A percentile compares a stretch with the other conserved stretches of the same genome.
phyloP scores from a whole-genome alignment of 2,329 filamentous ascomycete species.

The Pseudocercospora macadamiae region DNA sequence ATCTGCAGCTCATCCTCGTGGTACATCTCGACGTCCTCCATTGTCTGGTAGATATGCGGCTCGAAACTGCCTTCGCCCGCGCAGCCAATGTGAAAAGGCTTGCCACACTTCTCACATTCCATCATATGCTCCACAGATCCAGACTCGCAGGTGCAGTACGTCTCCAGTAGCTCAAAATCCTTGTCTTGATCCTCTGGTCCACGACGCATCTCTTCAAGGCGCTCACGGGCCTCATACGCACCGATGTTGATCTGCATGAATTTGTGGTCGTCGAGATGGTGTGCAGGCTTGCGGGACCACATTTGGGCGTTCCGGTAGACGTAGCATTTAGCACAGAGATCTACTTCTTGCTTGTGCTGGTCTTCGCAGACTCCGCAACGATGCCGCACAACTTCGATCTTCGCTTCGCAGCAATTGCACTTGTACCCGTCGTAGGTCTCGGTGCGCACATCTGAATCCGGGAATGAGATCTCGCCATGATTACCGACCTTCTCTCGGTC shows the following conservation, averaged over 20 bases:
- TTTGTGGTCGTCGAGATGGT: background rate
- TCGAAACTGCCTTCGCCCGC: conserved; percentile 14
- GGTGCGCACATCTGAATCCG: too few species aligned
- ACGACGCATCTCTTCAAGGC: background rate
- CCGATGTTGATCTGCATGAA: background rate
- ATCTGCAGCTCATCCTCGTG: conserved; percentile 5
- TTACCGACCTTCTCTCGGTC: background rate
- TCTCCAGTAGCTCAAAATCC: background rate
- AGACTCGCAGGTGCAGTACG: conserved; percentile 16
- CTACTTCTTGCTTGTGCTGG: background rate
- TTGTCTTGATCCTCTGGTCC: background rate
- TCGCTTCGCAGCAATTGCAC: background rate
- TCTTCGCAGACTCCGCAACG: background rate
- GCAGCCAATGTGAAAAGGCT: conserved; percentile 19
- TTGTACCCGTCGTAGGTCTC: background rate
- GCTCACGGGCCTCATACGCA: background rate
- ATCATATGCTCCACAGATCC: conserved; percentile 14
- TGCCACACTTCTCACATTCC: conserved; percentile 14
- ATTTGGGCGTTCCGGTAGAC: background rate
- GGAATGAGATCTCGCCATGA: background rate
- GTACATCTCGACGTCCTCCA: conserved; percentile 1
- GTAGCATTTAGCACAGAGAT: conserved; percentile 6
- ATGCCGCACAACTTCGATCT: background rate
- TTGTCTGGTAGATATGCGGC: conserved; percentile 2
- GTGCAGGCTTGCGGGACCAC: background rate